A percentile compares a stretch with the other conserved stretches of the same genome.
Conservation (phyloP, 176 grass and related monocot species). For the Puccinellia tenuiflora region DNA sequence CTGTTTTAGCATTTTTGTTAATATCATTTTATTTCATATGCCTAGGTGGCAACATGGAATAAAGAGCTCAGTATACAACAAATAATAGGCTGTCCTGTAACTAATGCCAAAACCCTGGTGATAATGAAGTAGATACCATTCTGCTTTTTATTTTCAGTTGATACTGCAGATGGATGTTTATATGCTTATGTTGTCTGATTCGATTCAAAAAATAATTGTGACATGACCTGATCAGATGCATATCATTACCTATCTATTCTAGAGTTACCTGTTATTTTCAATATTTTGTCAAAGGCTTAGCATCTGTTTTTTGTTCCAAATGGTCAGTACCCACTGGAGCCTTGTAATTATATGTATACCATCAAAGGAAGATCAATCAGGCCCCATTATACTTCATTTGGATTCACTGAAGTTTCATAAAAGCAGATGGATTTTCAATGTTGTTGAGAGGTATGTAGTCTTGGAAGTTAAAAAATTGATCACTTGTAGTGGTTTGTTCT, state of each 20-base stretch:
- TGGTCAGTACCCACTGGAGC: conserved; percentile 82
- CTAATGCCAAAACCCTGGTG: not conserved
- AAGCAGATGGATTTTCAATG: conserved; percentile 60
- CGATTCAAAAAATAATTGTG: not conserved
- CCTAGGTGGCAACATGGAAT: not conserved
- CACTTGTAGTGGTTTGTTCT: conserved; percentile 11
- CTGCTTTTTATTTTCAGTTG: not conserved
- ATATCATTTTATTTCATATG: not conserved
- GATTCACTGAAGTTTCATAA: conserved; percentile 84
- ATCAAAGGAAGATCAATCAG: conserved; percentile 58
- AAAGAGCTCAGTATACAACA: not conserved
- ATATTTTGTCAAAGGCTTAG: conserved; percentile 1
- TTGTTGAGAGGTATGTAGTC: conserved; percentile 49
- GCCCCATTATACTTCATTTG: conserved; percentile 92
- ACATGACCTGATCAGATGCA: not conserved
- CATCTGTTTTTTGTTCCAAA: conserved; percentile 17
- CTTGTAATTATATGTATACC: conserved; percentile 92
- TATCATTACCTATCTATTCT: conserved; percentile 7
- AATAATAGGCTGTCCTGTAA: not conserved
- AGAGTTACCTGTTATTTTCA: not conserved
- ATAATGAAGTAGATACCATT: not conserved
- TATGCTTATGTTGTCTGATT: not conserved
- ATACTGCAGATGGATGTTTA: not conserved
- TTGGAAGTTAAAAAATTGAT: not conserved
- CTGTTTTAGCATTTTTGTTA: not conserved